Percentiles rank a stretch among this genome's conserved stretches.
Evolutionary conservation across 768 basidiomycete species (phyloP).

Genomic region (Daedaleopsis sinensis): DNA sequence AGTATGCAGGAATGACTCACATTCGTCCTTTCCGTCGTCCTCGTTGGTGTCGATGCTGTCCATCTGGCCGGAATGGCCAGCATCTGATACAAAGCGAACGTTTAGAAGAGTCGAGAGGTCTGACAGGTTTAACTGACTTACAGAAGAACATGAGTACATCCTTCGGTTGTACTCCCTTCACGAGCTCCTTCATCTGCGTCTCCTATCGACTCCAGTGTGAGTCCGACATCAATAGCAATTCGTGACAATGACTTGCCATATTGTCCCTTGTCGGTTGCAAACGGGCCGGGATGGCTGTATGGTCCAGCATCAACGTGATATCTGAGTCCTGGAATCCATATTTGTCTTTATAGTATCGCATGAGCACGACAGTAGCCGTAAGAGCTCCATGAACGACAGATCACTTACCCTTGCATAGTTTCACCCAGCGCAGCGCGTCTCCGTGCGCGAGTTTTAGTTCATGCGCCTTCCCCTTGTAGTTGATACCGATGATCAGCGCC

Average conservation of each 20-base stretch:
- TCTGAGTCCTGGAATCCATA: slow-evolving; percentile 14
- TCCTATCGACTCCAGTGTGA: background rate
- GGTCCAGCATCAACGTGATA: slow-evolving; percentile 22
- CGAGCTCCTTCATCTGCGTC: slow-evolving; percentile 1
- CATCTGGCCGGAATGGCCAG: slow-evolving; percentile 26
- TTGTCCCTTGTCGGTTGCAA: slow-evolving; percentile 10
- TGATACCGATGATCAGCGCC: slow-evolving; percentile 22
- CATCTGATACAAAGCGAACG: slow-evolving; percentile 11
- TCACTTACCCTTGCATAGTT: slow-evolving; percentile 13
- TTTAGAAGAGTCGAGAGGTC: background rate
- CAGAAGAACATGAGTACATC: slow-evolving; percentile 18
- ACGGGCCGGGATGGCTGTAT: background rate
- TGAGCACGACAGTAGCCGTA: background rate
- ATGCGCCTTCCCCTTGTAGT: slow-evolving; percentile 3
- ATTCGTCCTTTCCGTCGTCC: slow-evolving; percentile 30
- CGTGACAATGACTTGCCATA: slow-evolving; percentile 5
- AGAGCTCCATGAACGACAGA: background rate
- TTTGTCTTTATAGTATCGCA: background rate
- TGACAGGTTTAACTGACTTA: background rate
- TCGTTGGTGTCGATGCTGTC: slow-evolving; percentile 11
- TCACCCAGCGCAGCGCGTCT: slow-evolving; percentile 14
- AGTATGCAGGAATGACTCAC: slow-evolving; percentile 5
- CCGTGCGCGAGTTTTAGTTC: slow-evolving; percentile 5
- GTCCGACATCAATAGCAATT: background rate
- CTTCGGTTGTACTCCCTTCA: background rate